Evolutionary conservation across 2,329 filamentous ascomycete species (phyloP).

Genomic region (Dothidotthia symphoricarpi): DNA sequence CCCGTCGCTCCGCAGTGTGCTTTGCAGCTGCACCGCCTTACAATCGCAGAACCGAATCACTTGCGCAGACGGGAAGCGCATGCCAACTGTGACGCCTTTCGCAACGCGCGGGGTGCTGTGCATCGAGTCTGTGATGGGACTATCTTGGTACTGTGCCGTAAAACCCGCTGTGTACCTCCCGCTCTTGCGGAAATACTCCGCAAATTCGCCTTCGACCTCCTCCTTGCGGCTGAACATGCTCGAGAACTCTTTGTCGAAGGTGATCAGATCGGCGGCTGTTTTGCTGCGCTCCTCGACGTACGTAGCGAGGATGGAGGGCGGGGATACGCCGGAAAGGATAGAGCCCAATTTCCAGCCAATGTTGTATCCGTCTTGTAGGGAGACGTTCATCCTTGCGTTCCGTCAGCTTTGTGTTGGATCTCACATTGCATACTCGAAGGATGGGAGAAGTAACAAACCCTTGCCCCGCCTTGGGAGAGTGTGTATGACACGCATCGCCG

Average conservation of each 20-base stretch:
- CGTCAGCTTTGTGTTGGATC: too few species aligned
- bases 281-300: conserved; percentile 60
- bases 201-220: conserved; percentile 51
- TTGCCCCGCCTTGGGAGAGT: conserved; percentile 70
- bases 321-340: conserved; percentile 50
- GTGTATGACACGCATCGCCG: conserved; percentile 67
- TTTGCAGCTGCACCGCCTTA: conserved; percentile 53
- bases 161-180: conserved; percentile 62
- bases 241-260: conserved; percentile 57
- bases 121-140: conserved; percentile 48
- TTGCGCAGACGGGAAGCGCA: conserved; percentile 55
- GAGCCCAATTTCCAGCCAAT: conserved; percentile 57
- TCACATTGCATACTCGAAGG: too few species aligned
- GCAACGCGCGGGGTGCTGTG: too few species aligned
- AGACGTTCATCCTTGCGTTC: conserved; percentile 53
- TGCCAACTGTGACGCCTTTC: conserved; percentile 45
- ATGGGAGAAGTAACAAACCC: conserved; percentile 24
- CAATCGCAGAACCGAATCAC: conserved; percentile 62
- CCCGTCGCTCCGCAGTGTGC: conserved; percentile 53
- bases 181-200: conserved; percentile 57
- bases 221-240: conserved; percentile 54
- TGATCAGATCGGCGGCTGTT: conserved; percentile 54
- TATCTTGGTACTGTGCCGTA: conserved; percentile 55
- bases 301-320: conserved; percentile 56
- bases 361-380: conserved; percentile 60